Evolutionary conservation across 1,139 yeast species (phyloP).

Genomic region (Saccharomycopsis hybrid): DNA sequence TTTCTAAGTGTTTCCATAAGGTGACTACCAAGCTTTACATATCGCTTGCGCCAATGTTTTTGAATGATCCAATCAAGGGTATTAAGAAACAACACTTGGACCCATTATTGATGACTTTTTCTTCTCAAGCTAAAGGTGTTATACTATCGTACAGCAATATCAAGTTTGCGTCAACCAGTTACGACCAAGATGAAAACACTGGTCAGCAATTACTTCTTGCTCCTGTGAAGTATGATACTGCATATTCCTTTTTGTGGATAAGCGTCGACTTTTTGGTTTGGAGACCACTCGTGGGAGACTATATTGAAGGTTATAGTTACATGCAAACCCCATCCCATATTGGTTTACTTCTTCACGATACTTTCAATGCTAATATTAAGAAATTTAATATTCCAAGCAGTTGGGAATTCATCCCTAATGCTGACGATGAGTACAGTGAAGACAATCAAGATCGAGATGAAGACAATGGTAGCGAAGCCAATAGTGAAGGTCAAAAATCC

Average conservation of each 20-base stretch:
- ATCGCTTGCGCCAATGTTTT: slow-evolving; percentile 78
- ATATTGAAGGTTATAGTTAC: slow-evolving; percentile 77
- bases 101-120: slow-evolving; percentile 80
- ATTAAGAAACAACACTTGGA: slow-evolving; percentile 83
- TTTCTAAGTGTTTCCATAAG: slow-evolving; percentile 56
- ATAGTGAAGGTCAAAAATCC: slow-evolving; percentile 23
- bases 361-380: slow-evolving; percentile 90
- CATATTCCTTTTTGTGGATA: slow-evolving; percentile 85
- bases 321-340: slow-evolving; percentile 95
- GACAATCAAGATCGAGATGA: slow-evolving; percentile 26
- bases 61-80: slow-evolving; percentile 66
- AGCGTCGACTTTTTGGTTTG: slow-evolving; percentile 79
- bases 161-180: slow-evolving; percentile 23
- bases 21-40: slow-evolving; percentile 65
- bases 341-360: slow-evolving; percentile 84
- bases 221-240: slow-evolving; percentile 70
- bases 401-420: slow-evolving; percentile 81
- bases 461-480: slow-evolving; percentile 28
- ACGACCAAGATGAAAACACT: background rate
- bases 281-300: slow-evolving; percentile 83
- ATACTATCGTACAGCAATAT: slow-evolving; percentile 73
- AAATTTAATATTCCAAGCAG: slow-evolving; percentile 72
- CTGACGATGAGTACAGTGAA: slow-evolving; percentile 45
- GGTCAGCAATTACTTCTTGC: slow-evolving; percentile 35
- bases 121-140: slow-evolving; percentile 69